Evolutionary conservation across 441 rosid species (phyloP).

Genomic region (Erodium moschatum): DNA sequence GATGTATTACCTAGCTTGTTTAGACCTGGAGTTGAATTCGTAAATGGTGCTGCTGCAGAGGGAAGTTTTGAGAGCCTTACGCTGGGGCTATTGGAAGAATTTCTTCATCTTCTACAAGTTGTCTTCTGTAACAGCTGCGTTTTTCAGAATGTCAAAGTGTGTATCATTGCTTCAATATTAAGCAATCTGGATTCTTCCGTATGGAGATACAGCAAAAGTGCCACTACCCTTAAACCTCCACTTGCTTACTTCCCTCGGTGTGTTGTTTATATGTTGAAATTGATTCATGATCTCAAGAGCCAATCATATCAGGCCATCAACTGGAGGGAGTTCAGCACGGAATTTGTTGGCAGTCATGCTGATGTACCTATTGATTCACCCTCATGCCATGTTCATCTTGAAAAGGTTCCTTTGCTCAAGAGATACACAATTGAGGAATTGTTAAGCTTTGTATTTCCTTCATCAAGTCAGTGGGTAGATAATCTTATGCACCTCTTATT

Average conservation of each 20-base stretch:
- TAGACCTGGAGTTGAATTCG: slow-evolving; percentile 54
- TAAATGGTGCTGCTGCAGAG: slow-evolving; percentile 52
- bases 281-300: slow-evolving; percentile 67
- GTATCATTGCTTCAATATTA: slow-evolving; percentile 66
- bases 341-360: slow-evolving; percentile 30
- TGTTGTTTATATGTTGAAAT: slow-evolving; percentile 57
- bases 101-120: slow-evolving; percentile 67
- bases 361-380: slow-evolving; percentile 35
- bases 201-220: slow-evolving; percentile 66
- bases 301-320: slow-evolving; percentile 45
- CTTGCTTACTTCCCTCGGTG: slow-evolving; percentile 73
- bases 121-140: slow-evolving; percentile 56
- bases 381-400: slow-evolving; percentile 44
- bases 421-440: slow-evolving; percentile 57
- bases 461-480: slow-evolving; percentile 82
- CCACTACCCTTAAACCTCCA: slow-evolving; percentile 49
- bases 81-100: slow-evolving; percentile 72
- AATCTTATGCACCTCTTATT: slow-evolving; percentile 60
- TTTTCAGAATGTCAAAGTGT: slow-evolving; percentile 68
- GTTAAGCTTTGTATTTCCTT: slow-evolving; percentile 58
- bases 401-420: slow-evolving; percentile 64
- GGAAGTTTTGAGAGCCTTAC: slow-evolving; percentile 71
- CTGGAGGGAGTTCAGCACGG: slow-evolving; percentile 42
- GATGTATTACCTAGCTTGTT: slow-evolving; percentile 59
- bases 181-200: slow-evolving; percentile 60